These are phyloP conservation scores for Taiozyma onychis DNA, from an alignment of 1,139 yeast species.

Conservation along the genomic window DNA sequence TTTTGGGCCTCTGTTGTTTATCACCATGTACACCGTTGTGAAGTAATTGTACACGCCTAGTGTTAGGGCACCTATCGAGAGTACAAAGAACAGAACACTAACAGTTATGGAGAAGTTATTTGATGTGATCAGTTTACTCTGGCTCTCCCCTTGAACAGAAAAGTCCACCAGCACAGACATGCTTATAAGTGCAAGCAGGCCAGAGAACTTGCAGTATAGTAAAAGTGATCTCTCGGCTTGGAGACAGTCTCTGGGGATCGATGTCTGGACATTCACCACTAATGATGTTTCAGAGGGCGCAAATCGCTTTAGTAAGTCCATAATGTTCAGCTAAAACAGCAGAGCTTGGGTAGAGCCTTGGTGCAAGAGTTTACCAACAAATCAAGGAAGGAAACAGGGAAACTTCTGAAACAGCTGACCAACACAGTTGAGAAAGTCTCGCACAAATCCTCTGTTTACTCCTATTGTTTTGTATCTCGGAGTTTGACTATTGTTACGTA, in stretches of 20 bases:
- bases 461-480: background rate
- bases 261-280: constrained; percentile 10
- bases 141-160: constrained; percentile 25
- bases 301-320: background rate
- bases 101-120: constrained; percentile 29
- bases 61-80: constrained; percentile 37
- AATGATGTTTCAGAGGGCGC: background rate
- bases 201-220: constrained; percentile 46
- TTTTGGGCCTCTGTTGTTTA: constrained; percentile 7
- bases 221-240: constrained; percentile 57
- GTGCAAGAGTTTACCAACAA: no score
- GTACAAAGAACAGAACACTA: constrained; percentile 34
- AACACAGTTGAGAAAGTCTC: no score
- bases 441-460: no score
- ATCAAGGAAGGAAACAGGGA: no score
- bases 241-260: constrained; percentile 58
- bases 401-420: no score
- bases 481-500: constrained; percentile 1
- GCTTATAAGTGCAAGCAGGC: constrained; percentile 45
- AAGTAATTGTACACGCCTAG: constrained; percentile 42
- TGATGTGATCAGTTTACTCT: background rate
- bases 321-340: background rate
- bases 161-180: constrained; percentile 48
- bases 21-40: constrained; percentile 21
- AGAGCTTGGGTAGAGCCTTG: no score